Conservation (phyloP, 75 land plant species). For the Picea sitchensis region DNA sequence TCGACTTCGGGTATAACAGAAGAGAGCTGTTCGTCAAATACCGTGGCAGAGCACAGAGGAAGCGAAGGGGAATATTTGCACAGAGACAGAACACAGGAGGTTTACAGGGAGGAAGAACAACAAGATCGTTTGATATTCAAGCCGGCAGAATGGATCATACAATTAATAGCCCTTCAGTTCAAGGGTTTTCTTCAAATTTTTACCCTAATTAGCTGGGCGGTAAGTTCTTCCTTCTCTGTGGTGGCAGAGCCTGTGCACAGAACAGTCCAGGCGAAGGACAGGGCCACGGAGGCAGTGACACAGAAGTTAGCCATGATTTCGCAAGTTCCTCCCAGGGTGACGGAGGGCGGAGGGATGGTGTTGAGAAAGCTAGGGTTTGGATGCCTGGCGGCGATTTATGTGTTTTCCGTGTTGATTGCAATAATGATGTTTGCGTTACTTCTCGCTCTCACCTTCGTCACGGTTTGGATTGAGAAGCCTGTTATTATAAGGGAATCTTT, state of each 20-base stretch:
- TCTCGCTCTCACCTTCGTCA: slow-evolving; percentile 46
- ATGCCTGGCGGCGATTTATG: slow-evolving; percentile 48
- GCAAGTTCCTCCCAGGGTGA: slow-evolving; percentile 22
- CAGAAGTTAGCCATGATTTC: slow-evolving; percentile 16
- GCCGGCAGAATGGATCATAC: slow-evolving; percentile 32
- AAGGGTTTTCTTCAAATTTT: slow-evolving; percentile 32
- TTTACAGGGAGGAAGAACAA: background rate
- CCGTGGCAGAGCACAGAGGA: background rate
- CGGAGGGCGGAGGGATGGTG: slow-evolving; percentile 20
- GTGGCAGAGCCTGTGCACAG: slow-evolving; percentile 29
- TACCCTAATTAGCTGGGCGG: slow-evolving; percentile 16
- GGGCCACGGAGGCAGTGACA: slow-evolving; percentile 18
- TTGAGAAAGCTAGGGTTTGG: slow-evolving; percentile 42
- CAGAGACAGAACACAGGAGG: too few species aligned
- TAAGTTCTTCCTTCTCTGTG: slow-evolving; percentile 23
- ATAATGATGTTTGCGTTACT: slow-evolving; percentile 38
- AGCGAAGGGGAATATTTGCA: too few species aligned
- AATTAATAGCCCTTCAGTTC: slow-evolving; percentile 19
- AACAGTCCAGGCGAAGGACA: slow-evolving; percentile 24
- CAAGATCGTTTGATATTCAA: slow-evolving; percentile 15
- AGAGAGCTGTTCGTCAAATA: background rate
- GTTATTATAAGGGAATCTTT: slow-evolving; percentile 38
- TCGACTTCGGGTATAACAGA: slow-evolving; percentile 1
- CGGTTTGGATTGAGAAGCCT: slow-evolving; percentile 67
- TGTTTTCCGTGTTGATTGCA: slow-evolving; percentile 29